A percentile compares a stretch with the other conserved stretches of the same genome.
Evolutionary conservation across 768 basidiomycete species (phyloP).

Genomic region (Obba rivulosa): DNA sequence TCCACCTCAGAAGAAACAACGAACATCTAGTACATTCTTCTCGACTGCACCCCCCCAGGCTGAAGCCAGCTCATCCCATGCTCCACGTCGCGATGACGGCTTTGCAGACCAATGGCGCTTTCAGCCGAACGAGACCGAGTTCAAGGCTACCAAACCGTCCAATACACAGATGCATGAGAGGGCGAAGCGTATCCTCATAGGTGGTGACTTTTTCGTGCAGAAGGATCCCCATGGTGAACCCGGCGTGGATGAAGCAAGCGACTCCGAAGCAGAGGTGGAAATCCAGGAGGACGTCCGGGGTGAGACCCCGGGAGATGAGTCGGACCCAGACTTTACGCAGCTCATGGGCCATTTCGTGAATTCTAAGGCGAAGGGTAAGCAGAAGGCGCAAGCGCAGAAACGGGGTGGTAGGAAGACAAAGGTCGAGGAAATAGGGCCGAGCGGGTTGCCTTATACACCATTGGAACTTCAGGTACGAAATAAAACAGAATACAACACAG

Average conservation of each 20-base stretch:
- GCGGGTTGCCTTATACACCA: conserved; percentile 69
- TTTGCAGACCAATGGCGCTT: conserved; percentile 42
- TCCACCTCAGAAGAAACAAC: conserved; percentile 17
- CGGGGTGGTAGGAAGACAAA: conserved; percentile 26
- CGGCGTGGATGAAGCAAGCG: background rate
- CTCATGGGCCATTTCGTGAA: conserved; percentile 40
- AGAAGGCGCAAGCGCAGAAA: conserved; percentile 1
- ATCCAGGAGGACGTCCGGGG: background rate
- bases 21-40: conserved; percentile 14
- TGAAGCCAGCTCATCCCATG: background rate
- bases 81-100: conserved; percentile 3
- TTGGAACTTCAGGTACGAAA: conserved; percentile 67
- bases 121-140: conserved; percentile 18
- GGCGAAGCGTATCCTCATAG: conserved; percentile 47
- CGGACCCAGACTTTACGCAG: conserved; percentile 41
- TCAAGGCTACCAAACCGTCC: conserved; percentile 1
- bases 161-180: conserved; percentile 33
- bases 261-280: background rate
- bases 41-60: background rate
- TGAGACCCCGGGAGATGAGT: conserved; percentile 33
- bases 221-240: conserved; percentile 1
- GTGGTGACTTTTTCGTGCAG: conserved; percentile 32
- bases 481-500: background rate
- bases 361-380: conserved; percentile 21
- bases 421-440: conserved; percentile 51